Base-by-base conservation (phyloP, 257 asterid genomes). In the Ocimum tenuiflorum region DNA sequence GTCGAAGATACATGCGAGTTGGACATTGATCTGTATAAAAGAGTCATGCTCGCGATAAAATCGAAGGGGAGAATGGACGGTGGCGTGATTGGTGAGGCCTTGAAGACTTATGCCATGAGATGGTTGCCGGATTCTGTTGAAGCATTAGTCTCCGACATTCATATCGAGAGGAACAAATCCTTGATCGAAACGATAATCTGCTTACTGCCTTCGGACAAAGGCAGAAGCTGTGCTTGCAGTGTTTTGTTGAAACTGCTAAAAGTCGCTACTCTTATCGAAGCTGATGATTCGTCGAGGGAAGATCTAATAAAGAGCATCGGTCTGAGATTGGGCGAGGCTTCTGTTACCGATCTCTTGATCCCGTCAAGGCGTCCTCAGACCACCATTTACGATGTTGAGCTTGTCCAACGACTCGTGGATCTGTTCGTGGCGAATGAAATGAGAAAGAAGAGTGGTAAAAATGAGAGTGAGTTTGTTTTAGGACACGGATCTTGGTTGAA, bases 51-150 rank as follows among this genome's bases (percentile, higher is more conserved):
- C 57, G 79, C 95, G 0, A 79, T 91, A 64, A 89, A 91, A 78
- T 77, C 90, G 0, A 88, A 85, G 64, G 96, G 96, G 41, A 72
- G 98, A 76, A 87, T 83, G 92, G 87, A 73, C 6, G 87, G 91
- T 47, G 69, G 52, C 7, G 77, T 87, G 29, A 88, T 91, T 35
- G 92, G 89, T 8, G 95, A 89, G 80, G 98, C 95, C 7, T 43
- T 91, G 6, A 91, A 78, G 79, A 80, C 89, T 49, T 91, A 88
- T 22, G 96, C 92, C 36, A 60, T 87, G 59, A 75, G 89, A 71
- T 91, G 98, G 98, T 63, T 91, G 75, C 95, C 98, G 0, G 92
- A 91, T 78, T 82, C 96, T 10, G 75, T 82, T 22, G 94, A 86
- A 47, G 83, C 87, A 46, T 75, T 87, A 86, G 71, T 80, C 6